A percentile compares a stretch with the other conserved stretches of the same genome.
Conservation (phyloP, 2,329 filamentous ascomycete genomes). For the Fusarium nurragi region DNA sequence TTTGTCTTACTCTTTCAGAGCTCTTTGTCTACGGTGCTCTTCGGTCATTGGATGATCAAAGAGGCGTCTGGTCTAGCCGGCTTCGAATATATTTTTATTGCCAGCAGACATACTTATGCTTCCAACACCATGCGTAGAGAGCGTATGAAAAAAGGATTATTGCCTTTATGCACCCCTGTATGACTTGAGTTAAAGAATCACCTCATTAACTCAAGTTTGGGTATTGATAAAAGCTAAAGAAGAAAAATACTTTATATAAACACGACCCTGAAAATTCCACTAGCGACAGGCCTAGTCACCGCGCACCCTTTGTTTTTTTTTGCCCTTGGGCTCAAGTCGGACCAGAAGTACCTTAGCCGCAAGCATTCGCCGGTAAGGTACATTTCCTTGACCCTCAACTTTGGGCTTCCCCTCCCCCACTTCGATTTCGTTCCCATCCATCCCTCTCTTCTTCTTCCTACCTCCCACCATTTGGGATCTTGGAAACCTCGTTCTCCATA, state of each 20-base stretch:
- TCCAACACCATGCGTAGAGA: background rate
- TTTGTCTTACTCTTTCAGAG: background rate
- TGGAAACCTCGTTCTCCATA: conserved; percentile 37
- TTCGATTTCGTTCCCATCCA: conserved; percentile 39
- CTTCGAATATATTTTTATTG: background rate
- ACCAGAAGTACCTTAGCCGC: conserved; percentile 20
- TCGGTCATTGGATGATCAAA: background rate
- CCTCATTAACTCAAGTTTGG: background rate
- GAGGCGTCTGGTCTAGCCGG: background rate
- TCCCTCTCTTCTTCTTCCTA: conserved; percentile 42
- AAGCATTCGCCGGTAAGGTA: conserved; percentile 8
- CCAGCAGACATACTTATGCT: background rate
- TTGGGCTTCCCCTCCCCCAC: conserved; percentile 44
- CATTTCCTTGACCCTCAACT: conserved; percentile 24
- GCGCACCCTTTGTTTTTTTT: conserved; percentile 36
- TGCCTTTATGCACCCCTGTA: background rate
- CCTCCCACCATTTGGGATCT: conserved; percentile 40
- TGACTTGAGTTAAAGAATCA: background rate
- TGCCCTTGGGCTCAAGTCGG: conserved; percentile 23
- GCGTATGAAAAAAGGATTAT: background rate
- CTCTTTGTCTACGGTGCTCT: conserved; percentile 3
- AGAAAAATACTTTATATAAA: conserved; percentile 4
- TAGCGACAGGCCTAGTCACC: conserved; percentile 23
- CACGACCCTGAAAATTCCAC: conserved; percentile 24
- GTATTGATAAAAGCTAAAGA: conserved; percentile 4